Evolutionary conservation across 169 alveolate genomes (phyloP), one percentile per base, ranked within the genome.

Genomic region (Plasmodium falciparum): DNA sequence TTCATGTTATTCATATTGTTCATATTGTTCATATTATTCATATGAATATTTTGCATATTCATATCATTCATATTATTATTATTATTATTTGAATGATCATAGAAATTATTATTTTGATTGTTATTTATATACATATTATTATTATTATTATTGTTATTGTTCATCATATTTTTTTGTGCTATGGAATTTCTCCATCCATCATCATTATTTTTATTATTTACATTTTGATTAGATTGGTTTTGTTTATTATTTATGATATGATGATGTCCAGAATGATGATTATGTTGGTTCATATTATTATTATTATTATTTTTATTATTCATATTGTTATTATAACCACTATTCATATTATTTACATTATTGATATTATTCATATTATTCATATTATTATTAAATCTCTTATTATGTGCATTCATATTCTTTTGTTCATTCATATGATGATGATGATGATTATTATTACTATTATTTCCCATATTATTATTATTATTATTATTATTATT

Each of bases 151-250:
- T 26, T 73, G 2, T 20, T 20, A 26, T 26, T 73, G 2, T 49
- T 76, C 69, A 47, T 65, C 20, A 13, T 22, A 43, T 13, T 39
- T 39, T 43, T 69, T 20, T 83, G 69, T 7, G 70, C 24, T 20
- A n/a, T 29, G 0, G 67, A 7, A 56, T 58, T 15, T 13, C 85
- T 69, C 91, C 91, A 83, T 2, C 24, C 74, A 56, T 83, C 91
- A 5, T 63, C 71, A 2, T 17, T 58, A 65, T 76, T 76, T 56
- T 76, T 76, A 26, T 66, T 26, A 61, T 61, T 61, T n/a, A n/a
- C 11, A 61, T 20, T 20, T 61, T 61, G 70, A 5, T 39, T 39
- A 39, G 47, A 39, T 39, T 39, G 47, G 2, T 5, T 39, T 1
- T 39, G 47, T 5, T 39, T 39, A 39, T 39, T 39, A 15, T 54